These are phyloP conservation scores for Rostrohypoxylon terebratum DNA, from an alignment of 495 filamentous ascomycete genomes.

Conservation along the genomic window DNA sequence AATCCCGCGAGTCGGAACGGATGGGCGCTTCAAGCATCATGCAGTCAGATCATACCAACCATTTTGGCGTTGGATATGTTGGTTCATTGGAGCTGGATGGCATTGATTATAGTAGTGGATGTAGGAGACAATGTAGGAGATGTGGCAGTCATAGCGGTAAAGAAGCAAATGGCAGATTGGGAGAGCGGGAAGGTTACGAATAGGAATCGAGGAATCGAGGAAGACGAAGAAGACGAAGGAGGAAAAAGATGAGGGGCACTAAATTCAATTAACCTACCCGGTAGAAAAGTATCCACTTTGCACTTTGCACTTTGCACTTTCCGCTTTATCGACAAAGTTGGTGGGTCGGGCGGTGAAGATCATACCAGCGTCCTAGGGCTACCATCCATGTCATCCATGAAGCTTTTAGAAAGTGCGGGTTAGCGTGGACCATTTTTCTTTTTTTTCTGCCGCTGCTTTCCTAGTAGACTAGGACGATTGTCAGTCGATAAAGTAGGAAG, in stretches of 20 bases:
- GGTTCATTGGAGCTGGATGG: slow-evolving; percentile 26
- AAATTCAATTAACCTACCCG: neutral
- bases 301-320: no score
- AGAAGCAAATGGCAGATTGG: neutral
- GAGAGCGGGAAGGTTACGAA: neutral
- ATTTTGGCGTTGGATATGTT: slow-evolving; percentile 15
- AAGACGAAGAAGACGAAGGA: no score
- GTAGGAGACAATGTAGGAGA: slow-evolving; percentile 11
- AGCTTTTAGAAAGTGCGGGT: slow-evolving; percentile 15
- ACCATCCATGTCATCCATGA: neutral
- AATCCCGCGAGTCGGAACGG: slow-evolving; percentile 30
- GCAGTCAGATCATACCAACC: slow-evolving; percentile 27
- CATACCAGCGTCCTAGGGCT: slow-evolving; percentile 20
- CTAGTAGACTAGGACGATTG: slow-evolving; percentile 5
- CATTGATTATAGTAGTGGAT: neutral
- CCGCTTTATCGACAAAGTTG: slow-evolving; percentile 2
- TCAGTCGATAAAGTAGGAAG: slow-evolving; percentile 26
- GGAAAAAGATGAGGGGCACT: slow-evolving; percentile 14
- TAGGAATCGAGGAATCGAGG: slow-evolving; percentile 2
- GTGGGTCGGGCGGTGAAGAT: slow-evolving; percentile 43
- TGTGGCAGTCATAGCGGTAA: slow-evolving; percentile 39
- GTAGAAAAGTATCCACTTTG: neutral
- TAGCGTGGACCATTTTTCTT: slow-evolving; percentile 19
- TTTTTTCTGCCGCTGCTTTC: slow-evolving; percentile 39
- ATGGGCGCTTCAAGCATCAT: slow-evolving; percentile 40